Evolutionary conservation across 768 basidiomycete genomes (phyloP).

Genomic region (Bullera alba): DNA sequence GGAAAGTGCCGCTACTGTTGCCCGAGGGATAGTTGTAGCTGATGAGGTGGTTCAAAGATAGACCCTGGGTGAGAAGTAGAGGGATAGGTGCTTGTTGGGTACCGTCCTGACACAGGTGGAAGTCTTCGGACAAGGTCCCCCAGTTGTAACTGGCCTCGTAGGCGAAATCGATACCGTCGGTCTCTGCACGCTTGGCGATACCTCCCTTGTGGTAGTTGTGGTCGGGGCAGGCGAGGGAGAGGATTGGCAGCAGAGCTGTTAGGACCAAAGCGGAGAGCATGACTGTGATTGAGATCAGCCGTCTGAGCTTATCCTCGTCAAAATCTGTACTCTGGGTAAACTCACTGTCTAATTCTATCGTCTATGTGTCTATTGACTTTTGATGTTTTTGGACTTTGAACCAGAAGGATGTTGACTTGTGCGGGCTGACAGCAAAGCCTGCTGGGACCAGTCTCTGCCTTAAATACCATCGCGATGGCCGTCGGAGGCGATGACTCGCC

Average conservation of each 20-base stretch:
- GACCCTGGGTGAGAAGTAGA: constrained; percentile 19
- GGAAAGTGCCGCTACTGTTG: constrained; percentile 11
- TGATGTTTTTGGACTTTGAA: too few species aligned
- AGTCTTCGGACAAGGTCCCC: constrained; percentile 11
- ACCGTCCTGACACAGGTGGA: constrained; percentile 17
- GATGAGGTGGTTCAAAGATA: constrained; percentile 11
- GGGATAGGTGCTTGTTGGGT: constrained; percentile 21
- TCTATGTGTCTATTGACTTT: too few species aligned
- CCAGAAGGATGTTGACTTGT: too few species aligned
- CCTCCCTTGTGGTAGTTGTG: constrained; percentile 14
- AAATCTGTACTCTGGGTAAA: too few species aligned
- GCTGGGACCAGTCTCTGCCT: too few species aligned
- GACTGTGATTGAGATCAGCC: too few species aligned
- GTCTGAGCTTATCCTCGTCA: too few species aligned
- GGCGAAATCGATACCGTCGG: constrained; percentile 6
- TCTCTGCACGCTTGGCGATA: constrained; percentile 6
- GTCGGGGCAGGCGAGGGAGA: constrained; percentile 16
- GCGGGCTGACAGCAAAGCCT: too few species aligned
- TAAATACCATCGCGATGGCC: too few species aligned
- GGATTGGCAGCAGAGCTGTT: constrained; percentile 3
- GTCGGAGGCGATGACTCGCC: too few species aligned
- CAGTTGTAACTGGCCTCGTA: constrained; percentile 28
- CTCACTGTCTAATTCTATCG: too few species aligned
- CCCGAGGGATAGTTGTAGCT: constrained; percentile 8
- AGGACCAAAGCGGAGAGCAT: constrained; percentile 6